Percentiles rank a stretch among this genome's conserved stretches.
Evolutionary conservation across 2,329 filamentous ascomycete species (phyloP).

Genomic region (Pseudogymnoascus sp.): DNA sequence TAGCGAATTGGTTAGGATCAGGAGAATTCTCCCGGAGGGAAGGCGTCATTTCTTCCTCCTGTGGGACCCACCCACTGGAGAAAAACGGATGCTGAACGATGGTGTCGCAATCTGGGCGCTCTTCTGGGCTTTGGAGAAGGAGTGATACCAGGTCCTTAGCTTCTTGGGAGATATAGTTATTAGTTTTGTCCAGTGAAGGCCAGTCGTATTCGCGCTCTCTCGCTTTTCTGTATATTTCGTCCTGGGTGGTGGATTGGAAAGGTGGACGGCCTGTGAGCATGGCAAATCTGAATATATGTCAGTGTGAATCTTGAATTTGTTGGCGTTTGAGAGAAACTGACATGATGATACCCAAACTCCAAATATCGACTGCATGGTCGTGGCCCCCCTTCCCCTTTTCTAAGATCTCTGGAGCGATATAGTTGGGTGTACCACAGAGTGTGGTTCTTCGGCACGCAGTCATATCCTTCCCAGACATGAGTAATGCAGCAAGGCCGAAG

Average conservation of each 20-base stretch:
- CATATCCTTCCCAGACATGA: slow-evolving; percentile 87
- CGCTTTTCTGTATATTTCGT: slow-evolving; percentile 72
- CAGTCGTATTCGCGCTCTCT: slow-evolving; percentile 69
- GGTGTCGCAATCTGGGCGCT: slow-evolving; percentile 64
- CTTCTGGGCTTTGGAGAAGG: slow-evolving; percentile 67
- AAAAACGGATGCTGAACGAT: slow-evolving; percentile 79
- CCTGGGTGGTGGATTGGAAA: slow-evolving; percentile 84
- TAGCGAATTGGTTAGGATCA: slow-evolving; percentile 47
- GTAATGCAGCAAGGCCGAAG: slow-evolving; percentile 85
- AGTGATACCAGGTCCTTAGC: slow-evolving; percentile 70
- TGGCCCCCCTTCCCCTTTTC: slow-evolving; percentile 92
- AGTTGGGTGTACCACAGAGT: slow-evolving; percentile 94
- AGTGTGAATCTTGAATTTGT: slow-evolving; percentile 22
- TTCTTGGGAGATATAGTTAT: slow-evolving; percentile 64
- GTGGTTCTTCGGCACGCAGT: slow-evolving; percentile 76
- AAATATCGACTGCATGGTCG: slow-evolving; percentile 96
- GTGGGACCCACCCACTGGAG: slow-evolving; percentile 64
- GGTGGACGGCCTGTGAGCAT: slow-evolving; percentile 95
- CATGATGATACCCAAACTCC: slow-evolving; percentile 97
- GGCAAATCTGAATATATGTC: slow-evolving; percentile 57
- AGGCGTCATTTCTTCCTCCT: slow-evolving; percentile 47
- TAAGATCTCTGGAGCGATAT: slow-evolving; percentile 93
- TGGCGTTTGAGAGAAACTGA: slow-evolving; percentile 34
- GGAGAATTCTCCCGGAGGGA: slow-evolving; percentile 50
- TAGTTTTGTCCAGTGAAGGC: slow-evolving; percentile 57